Base-by-base conservation (phyloP, 2,329 filamentous ascomycete species). In the Fonsecaea erecta region DNA sequence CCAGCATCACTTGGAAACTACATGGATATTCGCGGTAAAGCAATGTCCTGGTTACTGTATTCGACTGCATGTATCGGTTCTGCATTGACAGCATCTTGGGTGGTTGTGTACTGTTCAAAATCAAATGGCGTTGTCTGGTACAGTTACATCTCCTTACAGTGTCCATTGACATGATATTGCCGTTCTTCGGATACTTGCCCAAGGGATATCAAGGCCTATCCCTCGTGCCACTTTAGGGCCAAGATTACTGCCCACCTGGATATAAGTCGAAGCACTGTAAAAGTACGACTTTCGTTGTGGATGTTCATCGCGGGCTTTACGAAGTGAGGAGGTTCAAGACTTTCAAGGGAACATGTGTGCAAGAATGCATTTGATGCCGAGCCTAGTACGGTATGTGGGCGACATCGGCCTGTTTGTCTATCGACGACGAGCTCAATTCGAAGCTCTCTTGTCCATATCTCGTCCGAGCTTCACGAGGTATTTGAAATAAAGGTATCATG, bases 1-100 rank as follows among this genome's bases (percentile, higher is more conserved):
- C 56, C 55, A 65, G 65, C 59, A 67, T 67, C 48, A 62, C 59
- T 32, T 35, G 52, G 52, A 59, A 35, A 46, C 56, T 37, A 56
- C 46, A 52, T 60, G 57, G 40, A 61, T 52, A 60, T 48, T 32
- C 60, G 52, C 46, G 43, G 32, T 14, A 26, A 54, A 35, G 9
- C n/a, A 16, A 48, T 52, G n/a, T 46, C 24, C 48, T 11, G 40
- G 24, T 37, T 48, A 51, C 16, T 35, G 35, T 54, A 12, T 53
- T 37, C 32, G 28, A 35, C 26, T 46, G 56, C 48, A 51, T 37
- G 48, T 32, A 24, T 52, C 52, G 30, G 16, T 55, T 64, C 35
- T 53, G 62, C 54, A 53, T 56, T 59, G 54, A 30, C 52, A 32
- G 14, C 18, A 59, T 40, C 18, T 35, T 62, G 53, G 48, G 34